phyloP scores from a whole-genome alignment of 148 eudicot species.

The Vaccinium corymbosum region DNA sequence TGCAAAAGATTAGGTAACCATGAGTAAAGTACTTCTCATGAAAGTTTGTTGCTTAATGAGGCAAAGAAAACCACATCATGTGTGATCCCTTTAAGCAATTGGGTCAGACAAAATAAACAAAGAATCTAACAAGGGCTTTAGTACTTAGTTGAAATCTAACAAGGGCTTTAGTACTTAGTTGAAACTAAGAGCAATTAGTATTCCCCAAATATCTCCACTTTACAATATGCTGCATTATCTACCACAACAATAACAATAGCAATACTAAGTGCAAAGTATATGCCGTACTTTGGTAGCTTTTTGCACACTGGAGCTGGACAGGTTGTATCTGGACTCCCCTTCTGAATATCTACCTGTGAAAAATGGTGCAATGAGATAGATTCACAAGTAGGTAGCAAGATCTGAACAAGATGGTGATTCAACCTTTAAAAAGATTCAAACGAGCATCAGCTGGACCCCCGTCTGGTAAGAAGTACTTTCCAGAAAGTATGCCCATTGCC shows the following conservation, averaged over 20 bases:
- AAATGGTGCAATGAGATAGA: neutral
- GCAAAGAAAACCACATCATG: neutral
- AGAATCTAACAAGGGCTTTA: neutral
- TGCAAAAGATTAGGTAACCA: conserved; percentile 32
- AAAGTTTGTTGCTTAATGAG: neutral
- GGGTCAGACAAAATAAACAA: neutral
- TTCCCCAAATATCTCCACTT: neutral
- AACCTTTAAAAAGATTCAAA: conserved; percentile 72
- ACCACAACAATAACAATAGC: neutral
- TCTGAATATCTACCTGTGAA: conserved; percentile 68
- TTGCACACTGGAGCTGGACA: conserved; percentile 40
- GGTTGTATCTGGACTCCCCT: conserved; percentile 84
- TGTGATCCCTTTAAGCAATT: neutral
- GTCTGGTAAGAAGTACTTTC: conserved; percentile 61
- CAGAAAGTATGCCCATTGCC: conserved; percentile 93
- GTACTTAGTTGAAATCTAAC: neutral
- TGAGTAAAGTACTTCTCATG: neutral
- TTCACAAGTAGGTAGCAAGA: neutral
- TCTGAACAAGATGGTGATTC: neutral
- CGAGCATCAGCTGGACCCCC: conserved; percentile 76
- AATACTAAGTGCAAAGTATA: neutral
- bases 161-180: neutral
- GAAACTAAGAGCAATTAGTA: neutral
- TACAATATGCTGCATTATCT: neutral
- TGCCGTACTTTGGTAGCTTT: conserved; percentile 52